Evolutionary conservation across 495 filamentous ascomycete genomes (phyloP), one percentile per base, ranked within the genome.

Genomic region (Neurospora sp.): DNA sequence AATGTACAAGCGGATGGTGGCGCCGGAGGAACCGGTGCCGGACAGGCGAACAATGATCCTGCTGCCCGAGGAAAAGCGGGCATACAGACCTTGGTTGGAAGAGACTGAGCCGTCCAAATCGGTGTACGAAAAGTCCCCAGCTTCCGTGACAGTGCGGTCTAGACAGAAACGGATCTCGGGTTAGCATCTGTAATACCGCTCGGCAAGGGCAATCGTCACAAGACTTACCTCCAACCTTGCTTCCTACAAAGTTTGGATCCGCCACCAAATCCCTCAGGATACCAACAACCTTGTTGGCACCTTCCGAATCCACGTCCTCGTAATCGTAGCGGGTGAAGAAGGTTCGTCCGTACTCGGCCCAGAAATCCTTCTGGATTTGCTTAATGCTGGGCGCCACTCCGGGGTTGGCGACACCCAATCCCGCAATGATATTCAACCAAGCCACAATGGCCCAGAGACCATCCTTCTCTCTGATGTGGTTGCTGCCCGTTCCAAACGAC

Each of bases 271-370:
- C 88, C 70, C 90, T 88, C 75, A 99, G 84, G 46, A 91, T 90
- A 73, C 88, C 90, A 60, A 96, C 90, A 54, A 99, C 89, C 85
- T 94, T 93, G 85, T 92, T 93, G 39, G 96, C 96, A 70, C 93
- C 95, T 3, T 93, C 93, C 73, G 89, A 91, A 82, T 96, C 93
- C 74, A 97, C 94, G 74, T 95, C 90, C 84, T 99, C 96, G 84
- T 96, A 99, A 84, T 99, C 96, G 83, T 97, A 98, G 69, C 96
- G 93, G 38, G 96, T 99, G 88, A 99, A 99, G 88, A 98, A 99
- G 23, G 95, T 97, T 54, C 96, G 93, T 76, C 96, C 96, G 80
- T 99, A 99, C 72, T 89, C 94, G 75, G 91, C 88, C 96, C 96
- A 99, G 90, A 99, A 98, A 77, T 97, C 95, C 74, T 92, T 89